Evolutionary conservation across 208 protist species (phyloP).

Genomic region (Leishmania aethiopica): DNA sequence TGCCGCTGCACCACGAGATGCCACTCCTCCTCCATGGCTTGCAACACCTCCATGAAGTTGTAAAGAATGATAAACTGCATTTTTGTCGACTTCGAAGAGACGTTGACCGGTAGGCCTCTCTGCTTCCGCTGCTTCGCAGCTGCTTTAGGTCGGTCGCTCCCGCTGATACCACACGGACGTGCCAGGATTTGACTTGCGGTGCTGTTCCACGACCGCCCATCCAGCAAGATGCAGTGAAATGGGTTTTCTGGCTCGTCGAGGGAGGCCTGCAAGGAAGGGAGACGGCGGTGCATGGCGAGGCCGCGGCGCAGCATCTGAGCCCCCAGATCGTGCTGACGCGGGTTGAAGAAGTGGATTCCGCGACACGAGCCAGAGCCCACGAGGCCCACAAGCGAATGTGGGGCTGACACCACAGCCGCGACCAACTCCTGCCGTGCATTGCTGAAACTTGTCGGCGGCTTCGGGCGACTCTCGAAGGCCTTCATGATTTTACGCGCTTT

Average conservation of each 20-base stretch:
- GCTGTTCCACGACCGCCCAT: slow-evolving; percentile 54
- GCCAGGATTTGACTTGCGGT: slow-evolving; percentile 47
- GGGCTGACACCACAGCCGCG: slow-evolving; percentile 57
- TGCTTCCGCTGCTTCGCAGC: neutral
- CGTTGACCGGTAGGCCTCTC: neutral
- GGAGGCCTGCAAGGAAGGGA: slow-evolving; percentile 24
- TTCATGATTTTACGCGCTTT: slow-evolving; percentile 50
- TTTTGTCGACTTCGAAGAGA: neutral
- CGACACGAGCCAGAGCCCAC: slow-evolving; percentile 44
- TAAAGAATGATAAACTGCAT: slow-evolving; percentile 49
- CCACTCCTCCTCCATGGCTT: slow-evolving; percentile 70
- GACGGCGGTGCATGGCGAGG: slow-evolving; percentile 41
- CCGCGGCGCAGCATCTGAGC: slow-evolving; percentile 49
- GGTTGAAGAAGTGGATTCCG: slow-evolving; percentile 64
- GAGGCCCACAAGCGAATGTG: slow-evolving; percentile 59
- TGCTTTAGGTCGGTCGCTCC: neutral
- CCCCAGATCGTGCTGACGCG: slow-evolving; percentile 45
- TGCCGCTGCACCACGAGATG: slow-evolving; percentile 67
- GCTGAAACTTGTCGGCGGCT: slow-evolving; percentile 29
- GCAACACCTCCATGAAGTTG: slow-evolving; percentile 48
- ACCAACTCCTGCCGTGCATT: slow-evolving; percentile 42
- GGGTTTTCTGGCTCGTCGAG: neutral
- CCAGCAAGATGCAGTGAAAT: slow-evolving; percentile 59
- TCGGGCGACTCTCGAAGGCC: slow-evolving; percentile 50
- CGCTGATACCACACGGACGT: slow-evolving; percentile 57